Percentiles rank a stretch among this genome's conserved stretches.
Evolutionary conservation across 2,329 filamentous ascomycete genomes (phyloP).

Genomic region (Beauveria bassiana): DNA sequence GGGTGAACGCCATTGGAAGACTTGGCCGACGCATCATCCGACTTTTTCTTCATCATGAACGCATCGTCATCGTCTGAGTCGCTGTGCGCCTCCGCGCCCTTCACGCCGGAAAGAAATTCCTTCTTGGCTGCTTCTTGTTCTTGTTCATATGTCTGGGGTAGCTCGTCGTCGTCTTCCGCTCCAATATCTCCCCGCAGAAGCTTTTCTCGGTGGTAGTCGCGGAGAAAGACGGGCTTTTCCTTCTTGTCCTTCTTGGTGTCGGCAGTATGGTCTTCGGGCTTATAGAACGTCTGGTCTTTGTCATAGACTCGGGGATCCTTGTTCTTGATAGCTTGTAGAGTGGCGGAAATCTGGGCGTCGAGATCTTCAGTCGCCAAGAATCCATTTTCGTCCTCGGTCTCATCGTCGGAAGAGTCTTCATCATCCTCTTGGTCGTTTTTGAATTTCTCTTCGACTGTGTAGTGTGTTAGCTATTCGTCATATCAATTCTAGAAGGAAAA

Average conservation of each 20-base stretch:
- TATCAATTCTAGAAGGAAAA: slow-evolving; percentile 14
- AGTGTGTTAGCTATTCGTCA: slow-evolving; percentile 11
- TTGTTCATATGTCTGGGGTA: slow-evolving; percentile 69
- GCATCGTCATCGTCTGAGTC: slow-evolving; percentile 51
- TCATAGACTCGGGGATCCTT: slow-evolving; percentile 94
- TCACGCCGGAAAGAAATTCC: slow-evolving; percentile 72
- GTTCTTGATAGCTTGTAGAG: slow-evolving; percentile 75
- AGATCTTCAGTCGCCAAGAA: slow-evolving; percentile 78
- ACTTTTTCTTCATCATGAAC: slow-evolving; percentile 65
- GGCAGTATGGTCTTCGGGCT: slow-evolving; percentile 46
- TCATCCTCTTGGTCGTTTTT: slow-evolving; percentile 41
- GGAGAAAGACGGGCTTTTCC: slow-evolving; percentile 77
- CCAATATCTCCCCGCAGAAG: slow-evolving; percentile 64
- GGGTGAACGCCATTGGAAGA: slow-evolving; percentile 46
- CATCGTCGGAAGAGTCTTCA: slow-evolving; percentile 63
- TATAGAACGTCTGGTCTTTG: slow-evolving; percentile 69
- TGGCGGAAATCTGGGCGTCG: slow-evolving; percentile 80
- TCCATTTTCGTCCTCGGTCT: slow-evolving; percentile 84
- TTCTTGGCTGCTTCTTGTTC: slow-evolving; percentile 81
- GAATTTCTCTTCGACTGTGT: slow-evolving; percentile 80
- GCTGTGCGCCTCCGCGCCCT: slow-evolving; percentile 46
- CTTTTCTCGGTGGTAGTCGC: slow-evolving; percentile 88
- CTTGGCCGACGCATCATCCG: slow-evolving; percentile 24
- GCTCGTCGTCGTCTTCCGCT: slow-evolving; percentile 50
- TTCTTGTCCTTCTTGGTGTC: slow-evolving; percentile 44